phyloP scores from a whole-genome alignment of 2,329 filamentous ascomycete genomes.

The Celoporthe dispersa region DNA sequence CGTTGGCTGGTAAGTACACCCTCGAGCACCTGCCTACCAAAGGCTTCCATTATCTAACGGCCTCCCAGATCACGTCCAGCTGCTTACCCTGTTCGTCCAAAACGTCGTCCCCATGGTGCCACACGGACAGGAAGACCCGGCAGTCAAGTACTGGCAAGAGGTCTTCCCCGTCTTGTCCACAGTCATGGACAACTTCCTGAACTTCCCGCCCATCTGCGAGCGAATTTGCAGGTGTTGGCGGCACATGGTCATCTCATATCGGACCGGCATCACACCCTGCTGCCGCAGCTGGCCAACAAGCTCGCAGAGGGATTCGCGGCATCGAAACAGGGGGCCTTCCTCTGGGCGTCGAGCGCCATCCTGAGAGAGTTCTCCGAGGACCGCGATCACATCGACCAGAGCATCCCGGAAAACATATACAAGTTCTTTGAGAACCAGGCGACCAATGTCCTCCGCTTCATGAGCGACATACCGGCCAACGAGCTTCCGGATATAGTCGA shows the following conservation, averaged over 20 bases:
- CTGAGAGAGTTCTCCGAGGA: slow-evolving; percentile 94
- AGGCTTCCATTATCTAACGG: slow-evolving; percentile 28
- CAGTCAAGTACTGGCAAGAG: slow-evolving; percentile 95
- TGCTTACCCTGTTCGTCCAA: slow-evolving; percentile 90
- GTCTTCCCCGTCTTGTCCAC: slow-evolving; percentile 86
- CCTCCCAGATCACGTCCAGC: slow-evolving; percentile 78
- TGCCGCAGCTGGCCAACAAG: slow-evolving; percentile 86
- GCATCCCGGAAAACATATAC: slow-evolving; percentile 88
- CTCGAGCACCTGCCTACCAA: neutral
- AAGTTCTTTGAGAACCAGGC: slow-evolving; percentile 94
- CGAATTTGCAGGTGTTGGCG: slow-evolving; percentile 94
- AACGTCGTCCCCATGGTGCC: slow-evolving; percentile 74
- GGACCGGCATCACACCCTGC: slow-evolving; percentile 85
- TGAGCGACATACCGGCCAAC: slow-evolving; percentile 77
- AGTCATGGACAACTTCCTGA: slow-evolving; percentile 85
- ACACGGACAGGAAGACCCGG: slow-evolving; percentile 77
- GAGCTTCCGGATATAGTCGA: slow-evolving; percentile 87
- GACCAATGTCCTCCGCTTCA: slow-evolving; percentile 82
- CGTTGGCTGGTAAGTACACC: slow-evolving; percentile 71
- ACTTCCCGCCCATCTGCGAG: slow-evolving; percentile 88
- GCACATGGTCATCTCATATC: slow-evolving; percentile 95
- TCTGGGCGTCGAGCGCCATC: slow-evolving; percentile 97
- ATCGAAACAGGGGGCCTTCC: slow-evolving; percentile 91
- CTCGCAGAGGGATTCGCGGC: slow-evolving; percentile 82
- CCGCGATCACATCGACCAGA: slow-evolving; percentile 78